Percentiles rank a stretch among this genome's conserved stretches.
These are phyloP conservation scores for Mycena galopus DNA, from an alignment of 768 basidiomycete genomes.

Conservation along the genomic window DNA sequence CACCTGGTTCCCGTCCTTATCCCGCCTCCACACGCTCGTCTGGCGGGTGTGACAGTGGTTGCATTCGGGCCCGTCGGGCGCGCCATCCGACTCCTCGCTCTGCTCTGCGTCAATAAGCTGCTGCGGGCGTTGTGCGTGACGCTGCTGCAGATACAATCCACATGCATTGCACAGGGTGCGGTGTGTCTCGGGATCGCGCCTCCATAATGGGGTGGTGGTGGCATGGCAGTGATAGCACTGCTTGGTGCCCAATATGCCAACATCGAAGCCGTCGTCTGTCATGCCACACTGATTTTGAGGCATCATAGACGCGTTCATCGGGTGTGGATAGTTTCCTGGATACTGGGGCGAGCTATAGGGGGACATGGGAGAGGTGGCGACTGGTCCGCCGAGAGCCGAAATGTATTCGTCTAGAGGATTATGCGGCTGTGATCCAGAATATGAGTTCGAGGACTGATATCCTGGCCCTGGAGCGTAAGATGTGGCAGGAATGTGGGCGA, in stretches of 20 bases:
- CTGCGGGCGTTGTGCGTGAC: conserved; percentile 22
- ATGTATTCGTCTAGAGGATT: background rate
- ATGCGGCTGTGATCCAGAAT: background rate
- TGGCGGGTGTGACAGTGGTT: conserved; percentile 22
- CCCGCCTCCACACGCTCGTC: conserved; percentile 25
- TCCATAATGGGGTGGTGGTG: conserved; percentile 14
- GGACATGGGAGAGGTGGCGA: background rate
- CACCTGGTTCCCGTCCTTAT: conserved; percentile 18
- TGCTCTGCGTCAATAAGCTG: conserved; percentile 20
- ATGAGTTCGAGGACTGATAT: background rate
- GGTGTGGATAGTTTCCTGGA: background rate
- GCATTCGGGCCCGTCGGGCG: conserved; percentile 8
- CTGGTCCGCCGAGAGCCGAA: background rate
- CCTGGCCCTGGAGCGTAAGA: background rate
- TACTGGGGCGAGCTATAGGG: background rate
- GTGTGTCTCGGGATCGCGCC: conserved; percentile 20
- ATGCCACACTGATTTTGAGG: background rate
- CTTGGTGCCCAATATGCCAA: background rate
- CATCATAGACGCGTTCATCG: background rate
- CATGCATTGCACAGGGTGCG: conserved; percentile 24
- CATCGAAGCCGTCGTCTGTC: background rate
- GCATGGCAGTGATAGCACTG: conserved; percentile 6
- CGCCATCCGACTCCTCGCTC: background rate
- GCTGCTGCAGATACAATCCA: conserved; percentile 23
- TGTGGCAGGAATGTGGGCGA: background rate